Evolutionary conservation across 164 flowering plant genomes (phyloP), one percentile per base, ranked within the genome.

Genomic region (Amborella trichopoda): DNA sequence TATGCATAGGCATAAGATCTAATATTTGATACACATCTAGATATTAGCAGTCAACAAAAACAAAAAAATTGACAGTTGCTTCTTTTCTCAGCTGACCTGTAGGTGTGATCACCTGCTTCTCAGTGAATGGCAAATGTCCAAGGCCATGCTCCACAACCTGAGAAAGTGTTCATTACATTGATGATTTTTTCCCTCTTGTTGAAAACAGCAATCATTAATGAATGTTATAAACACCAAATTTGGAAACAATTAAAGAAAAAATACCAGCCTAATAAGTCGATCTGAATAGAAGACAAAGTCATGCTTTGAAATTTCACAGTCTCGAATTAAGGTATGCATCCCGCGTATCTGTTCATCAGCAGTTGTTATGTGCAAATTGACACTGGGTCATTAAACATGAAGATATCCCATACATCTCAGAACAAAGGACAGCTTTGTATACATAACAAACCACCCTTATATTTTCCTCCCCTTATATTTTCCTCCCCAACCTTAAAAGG

Each of bases 101-200:
- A 38, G 98, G 98, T 51, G 98, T 90, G 40, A 78, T 55, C 26
- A 90, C 74, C 76, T 90, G 94, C 65, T 77, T 90, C 73, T 86
- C 96, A 28, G 85, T 81, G 55, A 90, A 90, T 23, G 98, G 98
- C 62, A 90, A 65, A 71, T 86, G 81, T n/a, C 98, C 98, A 65
- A 90, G 93, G 43, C 98, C 98, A 80, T 90, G 98, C 80, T 90
- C 98, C 52, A 86, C 98, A 66, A 90, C 98, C 98, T 90, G 66
- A 72, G 30, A 69, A n/a, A 28, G 23, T 17, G 34, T 39, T 55
- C 26, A 16, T 13, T 14, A 16, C 18, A 14, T 37, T 37, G 18
- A 5, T 14, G 40, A 14, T 0, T 14, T 37, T 6, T 37, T 20
- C 34, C 8, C n/a, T 37, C 18, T 6, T 37, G n/a, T 5, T 37